Conservation (phyloP, 306 rosid genomes). For the Rosa persica region DNA sequence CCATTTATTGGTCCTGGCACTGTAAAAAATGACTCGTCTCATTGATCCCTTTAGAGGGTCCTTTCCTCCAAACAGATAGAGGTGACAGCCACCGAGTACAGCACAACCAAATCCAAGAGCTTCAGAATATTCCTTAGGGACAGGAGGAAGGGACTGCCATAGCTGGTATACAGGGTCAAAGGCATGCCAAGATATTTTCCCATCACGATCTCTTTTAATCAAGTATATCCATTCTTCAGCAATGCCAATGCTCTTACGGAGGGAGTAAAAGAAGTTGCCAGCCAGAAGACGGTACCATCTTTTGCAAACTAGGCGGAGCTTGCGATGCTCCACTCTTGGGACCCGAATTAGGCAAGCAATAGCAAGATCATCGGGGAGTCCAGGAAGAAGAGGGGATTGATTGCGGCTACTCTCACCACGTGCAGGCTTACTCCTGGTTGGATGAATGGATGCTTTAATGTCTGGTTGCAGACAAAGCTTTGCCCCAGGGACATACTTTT, state of each 20-base stretch:
- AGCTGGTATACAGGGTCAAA: conserved; percentile 79
- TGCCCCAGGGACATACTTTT: conserved; percentile 75
- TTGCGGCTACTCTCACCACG: conserved; percentile 73
- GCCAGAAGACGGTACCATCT: conserved; percentile 82
- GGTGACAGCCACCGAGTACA: conserved; percentile 82
- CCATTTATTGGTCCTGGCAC: conserved; percentile 88
- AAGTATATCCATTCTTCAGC: conserved; percentile 86
- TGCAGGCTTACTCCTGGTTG: conserved; percentile 68
- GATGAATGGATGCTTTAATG: conserved; percentile 83
- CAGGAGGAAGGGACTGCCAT: conserved; percentile 91
- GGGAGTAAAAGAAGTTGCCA: conserved; percentile 79
- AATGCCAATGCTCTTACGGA: conserved; percentile 66
- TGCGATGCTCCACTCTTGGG: conserved; percentile 75
- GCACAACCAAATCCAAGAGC: conserved; percentile 95
- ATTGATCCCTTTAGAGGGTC: conserved; percentile 81
- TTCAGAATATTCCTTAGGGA: conserved; percentile 85
- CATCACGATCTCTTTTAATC: conserved; percentile 79
- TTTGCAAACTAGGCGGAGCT: conserved; percentile 80
- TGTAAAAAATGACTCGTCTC: conserved; percentile 81
- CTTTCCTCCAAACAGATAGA: conserved; percentile 84
- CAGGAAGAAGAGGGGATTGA: conserved; percentile 84
- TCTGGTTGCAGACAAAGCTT: conserved; percentile 87
- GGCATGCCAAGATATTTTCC: conserved; percentile 91
- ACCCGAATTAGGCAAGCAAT: conserved; percentile 84
- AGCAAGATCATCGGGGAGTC: conserved; percentile 91